Evolutionary conservation across 1,139 yeast genomes (phyloP), one percentile per base, ranked within the genome.

Genomic region (Yamadazyma jaroonii): DNA sequence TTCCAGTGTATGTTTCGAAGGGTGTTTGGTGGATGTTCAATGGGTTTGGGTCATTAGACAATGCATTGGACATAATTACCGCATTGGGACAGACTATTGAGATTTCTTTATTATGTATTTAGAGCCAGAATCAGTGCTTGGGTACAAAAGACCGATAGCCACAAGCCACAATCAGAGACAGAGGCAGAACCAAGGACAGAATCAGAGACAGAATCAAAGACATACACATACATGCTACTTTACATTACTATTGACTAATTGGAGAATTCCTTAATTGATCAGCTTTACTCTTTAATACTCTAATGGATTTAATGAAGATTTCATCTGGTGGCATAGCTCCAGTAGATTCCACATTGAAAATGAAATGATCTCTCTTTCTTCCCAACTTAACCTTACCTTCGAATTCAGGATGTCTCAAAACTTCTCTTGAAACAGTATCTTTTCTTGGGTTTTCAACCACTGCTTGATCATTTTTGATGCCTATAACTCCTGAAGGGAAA

Each of bases 301-400:
- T 77, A 41, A 92, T 85, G 43, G 94, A 80, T 63, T 92, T 92
- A 65, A 86, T 81, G 64, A 92, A 92, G 39, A 92, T 88, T 63
- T 90, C 97, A 54, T 87, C 96, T 15, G 98, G 96, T 23, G 88
- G 74, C 95, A 92, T 90, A 35, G 97, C 96, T 29, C 98, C 97
- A 3, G 96, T 83, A 41, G 94, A 82, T 64, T 92, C 98, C 39
- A 92, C 87, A 56, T 87, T 88, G 71, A 88, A 92, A 38, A 92
- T 86, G 59, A 92, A 92, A 56, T 92, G 96, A 59, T 86, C 95
- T 61, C 96, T 81, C 53, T 74, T 75, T 64, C 98, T 80, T 29
- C 97, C 98, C 42, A 92, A 74, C 61, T 84, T 84, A 41, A 92
- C 97, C 56, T 87, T 86, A 34, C 84, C 94, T 37, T 83, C 73